Base-by-base conservation (phyloP, 495 filamentous ascomycete genomes). In the Hypoxylon lienhwacheense region DNA sequence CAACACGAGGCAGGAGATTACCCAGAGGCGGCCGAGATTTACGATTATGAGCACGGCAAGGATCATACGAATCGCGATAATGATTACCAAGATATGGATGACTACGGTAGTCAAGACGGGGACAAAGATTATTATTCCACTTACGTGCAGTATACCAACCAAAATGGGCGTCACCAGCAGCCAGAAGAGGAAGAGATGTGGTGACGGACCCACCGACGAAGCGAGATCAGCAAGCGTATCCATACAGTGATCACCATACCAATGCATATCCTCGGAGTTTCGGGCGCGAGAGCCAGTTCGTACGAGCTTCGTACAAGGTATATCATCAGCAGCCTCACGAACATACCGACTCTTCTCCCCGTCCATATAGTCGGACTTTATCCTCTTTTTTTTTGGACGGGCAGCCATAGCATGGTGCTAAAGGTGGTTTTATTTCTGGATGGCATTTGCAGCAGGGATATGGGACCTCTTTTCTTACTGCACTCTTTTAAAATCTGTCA, bases 21-120 rank as follows among this genome's bases (percentile, higher is more conserved):
- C 43, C 69, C 70, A 12, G 74, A 77, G 52, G 70, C 73, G 37
- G 65, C 67, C 4, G 73, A 77, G 37, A 72, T 77, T 17, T 78
- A 77, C 55, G 74, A 78, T 42, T 75, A 78, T 54, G 73, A 77
- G 29, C 72, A 78, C 36, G 65, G 65, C 39, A 66, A 61, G 34
- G 60, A 65, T 16, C 28, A 55, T 6, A 37, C 28, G 25, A 51
- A 14, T 45, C 55, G 47, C 21, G 60, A 56, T n/a, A 44, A 36
- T 22, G 61, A 66, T 22, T 66, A 68, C 32, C 61, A 61, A 20
- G 56, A 66, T 24, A 39, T 36, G 7, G 59, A 61, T 39, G 61
- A 52, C 20, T 68, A 68, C 24, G 53, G 31, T 4, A 15, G 14
- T 22, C 59, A 66, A 21, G 60, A 66, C 25, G 63, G 48, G 20